These are phyloP conservation scores for Artomyces pyxidatus DNA, from an alignment of 768 basidiomycete species.

Conservation along the genomic window DNA sequence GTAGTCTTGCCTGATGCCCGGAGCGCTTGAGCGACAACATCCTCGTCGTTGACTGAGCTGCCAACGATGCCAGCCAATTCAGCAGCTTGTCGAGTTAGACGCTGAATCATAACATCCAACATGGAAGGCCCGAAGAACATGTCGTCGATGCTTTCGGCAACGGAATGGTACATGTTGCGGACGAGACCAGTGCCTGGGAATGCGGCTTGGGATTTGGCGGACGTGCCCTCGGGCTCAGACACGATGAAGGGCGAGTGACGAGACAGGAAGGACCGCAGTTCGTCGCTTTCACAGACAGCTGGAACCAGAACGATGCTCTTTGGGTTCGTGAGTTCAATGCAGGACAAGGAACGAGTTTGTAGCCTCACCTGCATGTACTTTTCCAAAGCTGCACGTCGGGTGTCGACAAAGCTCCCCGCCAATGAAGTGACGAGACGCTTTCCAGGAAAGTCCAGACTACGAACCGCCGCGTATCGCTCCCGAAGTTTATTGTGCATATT, in stretches of 20 bases:
- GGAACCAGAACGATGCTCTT: constrained; percentile 71
- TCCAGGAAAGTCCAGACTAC: constrained; percentile 81
- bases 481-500: constrained; percentile 80
- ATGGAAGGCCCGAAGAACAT: constrained; percentile 95
- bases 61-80: constrained; percentile 82
- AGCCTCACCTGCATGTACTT: constrained; percentile 84
- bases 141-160: constrained; percentile 93
- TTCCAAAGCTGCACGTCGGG: constrained; percentile 69
- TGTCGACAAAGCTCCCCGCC: constrained; percentile 83
- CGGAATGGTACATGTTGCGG: constrained; percentile 81
- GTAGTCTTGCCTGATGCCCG: constrained; percentile 58
- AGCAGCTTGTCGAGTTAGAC: constrained; percentile 82
- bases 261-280: constrained; percentile 80
- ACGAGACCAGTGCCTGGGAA: constrained; percentile 74
- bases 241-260: constrained; percentile 79
- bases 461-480: constrained; percentile 62
- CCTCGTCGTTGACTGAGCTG: constrained; percentile 73
- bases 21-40: constrained; percentile 73
- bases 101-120: constrained; percentile 90
- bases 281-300: constrained; percentile 71
- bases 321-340: too few species aligned
- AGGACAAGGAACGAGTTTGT: too few species aligned
- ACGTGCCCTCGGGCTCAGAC: constrained; percentile 29
- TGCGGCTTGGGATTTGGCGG: constrained; percentile 33
- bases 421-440: constrained; percentile 88